Evolutionary conservation across 2,329 filamentous ascomycete species (phyloP).

Genomic region (Phoma sp.): DNA sequence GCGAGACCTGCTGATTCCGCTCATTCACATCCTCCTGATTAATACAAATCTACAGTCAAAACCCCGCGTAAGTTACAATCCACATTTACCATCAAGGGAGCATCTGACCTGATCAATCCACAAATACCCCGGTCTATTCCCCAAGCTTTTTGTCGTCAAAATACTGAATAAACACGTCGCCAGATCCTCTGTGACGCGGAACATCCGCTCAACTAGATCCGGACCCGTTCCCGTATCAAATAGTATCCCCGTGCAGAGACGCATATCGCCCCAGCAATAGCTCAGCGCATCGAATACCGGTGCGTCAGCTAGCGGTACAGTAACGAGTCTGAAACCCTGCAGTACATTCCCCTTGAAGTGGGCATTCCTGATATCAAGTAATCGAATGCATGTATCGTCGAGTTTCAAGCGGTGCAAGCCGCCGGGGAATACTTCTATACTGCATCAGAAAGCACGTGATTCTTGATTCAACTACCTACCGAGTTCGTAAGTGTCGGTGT

Average conservation of each 20-base stretch:
- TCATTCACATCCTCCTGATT: neutral
- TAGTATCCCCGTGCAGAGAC: neutral
- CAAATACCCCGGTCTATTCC: neutral
- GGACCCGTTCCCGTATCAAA: neutral
- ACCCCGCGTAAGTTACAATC: too few relatives aligned
- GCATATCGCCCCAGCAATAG: neutral
- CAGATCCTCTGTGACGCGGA: neutral
- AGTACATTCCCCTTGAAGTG: neutral
- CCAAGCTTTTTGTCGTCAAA: neutral
- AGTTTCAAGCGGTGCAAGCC: too few relatives aligned
- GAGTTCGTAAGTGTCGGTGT: too few relatives aligned
- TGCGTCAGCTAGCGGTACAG: neutral
- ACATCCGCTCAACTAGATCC: neutral
- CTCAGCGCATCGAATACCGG: neutral
- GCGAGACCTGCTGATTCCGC: neutral
- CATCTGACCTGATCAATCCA: neutral
- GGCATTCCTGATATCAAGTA: neutral
- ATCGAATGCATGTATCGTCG: too few relatives aligned
- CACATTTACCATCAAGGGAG: too few relatives aligned
- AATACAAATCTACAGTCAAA: too few relatives aligned
- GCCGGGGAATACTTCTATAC: neutral
- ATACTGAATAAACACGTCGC: neutral
- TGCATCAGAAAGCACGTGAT: too few relatives aligned
- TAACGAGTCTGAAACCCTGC: neutral
- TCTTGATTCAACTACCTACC: too few relatives aligned